Evolutionary conservation across 495 filamentous ascomycete species (phyloP).

Genomic region (Penicillium crystallinum): DNA sequence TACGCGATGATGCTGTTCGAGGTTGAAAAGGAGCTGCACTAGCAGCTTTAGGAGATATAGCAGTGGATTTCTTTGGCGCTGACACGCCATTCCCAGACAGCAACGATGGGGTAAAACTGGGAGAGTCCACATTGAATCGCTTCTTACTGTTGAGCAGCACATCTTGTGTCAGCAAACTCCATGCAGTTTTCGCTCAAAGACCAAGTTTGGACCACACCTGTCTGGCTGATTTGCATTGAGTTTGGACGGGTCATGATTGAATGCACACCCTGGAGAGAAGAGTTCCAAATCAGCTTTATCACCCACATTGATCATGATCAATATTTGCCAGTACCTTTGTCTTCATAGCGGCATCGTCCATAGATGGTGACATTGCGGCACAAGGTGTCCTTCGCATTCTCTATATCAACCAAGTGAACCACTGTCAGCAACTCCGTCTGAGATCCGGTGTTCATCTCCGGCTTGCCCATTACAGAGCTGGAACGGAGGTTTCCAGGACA

Average conservation of each 20-base stretch:
- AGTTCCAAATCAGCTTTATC: constrained; percentile 24
- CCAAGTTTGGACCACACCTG: constrained; percentile 34
- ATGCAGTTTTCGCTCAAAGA: not conserved
- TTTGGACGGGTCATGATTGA: constrained; percentile 79
- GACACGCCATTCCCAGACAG: constrained; percentile 45
- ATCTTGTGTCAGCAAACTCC: constrained; percentile 11
- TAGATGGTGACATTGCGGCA: constrained; percentile 94
- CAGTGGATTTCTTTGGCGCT: constrained; percentile 54
- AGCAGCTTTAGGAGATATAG: constrained; percentile 80
- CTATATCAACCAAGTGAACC: constrained; percentile 25
- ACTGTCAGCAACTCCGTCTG: constrained; percentile 6
- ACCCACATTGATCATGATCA: constrained; percentile 1
- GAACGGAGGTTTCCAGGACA: not conserved
- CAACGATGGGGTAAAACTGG: constrained; percentile 80
- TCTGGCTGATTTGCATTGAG: constrained; percentile 51
- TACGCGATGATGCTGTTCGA: constrained; percentile 42
- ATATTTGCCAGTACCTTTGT: constrained; percentile 54
- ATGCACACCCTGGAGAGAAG: constrained; percentile 63
- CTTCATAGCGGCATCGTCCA: constrained; percentile 86
- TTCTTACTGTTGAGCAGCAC: constrained; percentile 54
- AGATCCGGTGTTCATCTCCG: not conserved
- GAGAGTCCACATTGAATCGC: constrained; percentile 90
- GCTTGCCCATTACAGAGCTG: not conserved
- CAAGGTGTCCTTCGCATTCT: constrained; percentile 76
- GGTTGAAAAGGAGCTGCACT: constrained; percentile 92